phyloP scores from a whole-genome alignment of 306 rosid species.

The Hippophae tibetana region DNA sequence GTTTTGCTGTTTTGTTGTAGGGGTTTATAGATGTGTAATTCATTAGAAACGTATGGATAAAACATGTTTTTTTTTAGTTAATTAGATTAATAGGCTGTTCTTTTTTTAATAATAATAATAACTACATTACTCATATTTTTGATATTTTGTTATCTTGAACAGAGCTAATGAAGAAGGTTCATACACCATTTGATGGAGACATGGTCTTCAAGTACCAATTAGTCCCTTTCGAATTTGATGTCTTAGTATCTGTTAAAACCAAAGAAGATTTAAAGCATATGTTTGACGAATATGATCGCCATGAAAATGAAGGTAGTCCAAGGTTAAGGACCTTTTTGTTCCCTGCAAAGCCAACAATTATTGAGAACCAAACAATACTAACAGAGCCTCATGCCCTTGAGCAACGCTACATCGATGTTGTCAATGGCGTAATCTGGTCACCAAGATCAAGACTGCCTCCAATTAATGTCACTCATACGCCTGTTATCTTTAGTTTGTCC shows the following conservation, averaged over 20 bases:
- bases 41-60: no score
- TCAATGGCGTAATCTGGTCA: constrained; percentile 48
- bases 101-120: no score
- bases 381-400: constrained; percentile 34
- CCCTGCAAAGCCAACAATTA: constrained; percentile 29
- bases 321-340: constrained; percentile 60
- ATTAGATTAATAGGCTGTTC: no score
- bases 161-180: constrained; percentile 61
- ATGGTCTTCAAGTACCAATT: constrained; percentile 66
- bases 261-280: constrained; percentile 72
- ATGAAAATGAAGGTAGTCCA: constrained; percentile 25
- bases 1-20: no score
- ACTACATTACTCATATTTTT: not conserved
- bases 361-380: constrained; percentile 22
- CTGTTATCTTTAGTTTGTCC: constrained; percentile 7
- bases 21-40: no score
- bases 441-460: constrained; percentile 5
- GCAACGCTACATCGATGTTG: constrained; percentile 69
- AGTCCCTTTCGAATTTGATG: constrained; percentile 49
- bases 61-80: no score
- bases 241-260: constrained; percentile 45
- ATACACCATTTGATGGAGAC: constrained; percentile 37
- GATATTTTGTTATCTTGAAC: not conserved
- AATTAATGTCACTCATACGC: constrained; percentile 4
- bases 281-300: constrained; percentile 61